A percentile compares a stretch with the other conserved stretches of the same genome.
Conservation (phyloP, 2,329 filamentous ascomycete genomes). For the Ophiostoma australiae region DNA sequence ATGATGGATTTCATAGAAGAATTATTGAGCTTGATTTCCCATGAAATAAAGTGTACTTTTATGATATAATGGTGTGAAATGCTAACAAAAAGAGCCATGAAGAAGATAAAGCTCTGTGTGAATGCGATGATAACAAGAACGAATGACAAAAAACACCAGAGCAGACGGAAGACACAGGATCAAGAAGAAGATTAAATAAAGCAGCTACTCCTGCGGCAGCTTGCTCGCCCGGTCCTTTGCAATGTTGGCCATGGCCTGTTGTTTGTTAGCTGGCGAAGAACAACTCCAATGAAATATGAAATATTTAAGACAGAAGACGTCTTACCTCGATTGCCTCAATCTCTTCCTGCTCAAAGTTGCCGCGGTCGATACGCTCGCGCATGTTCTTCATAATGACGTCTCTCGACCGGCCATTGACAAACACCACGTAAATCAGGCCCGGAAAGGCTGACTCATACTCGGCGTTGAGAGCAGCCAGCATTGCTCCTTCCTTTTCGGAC, state of each 20-base stretch:
- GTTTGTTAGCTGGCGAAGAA: not conserved
- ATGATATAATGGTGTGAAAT: too few species aligned
- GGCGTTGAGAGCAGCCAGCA: conserved; percentile 60
- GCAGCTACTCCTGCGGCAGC: conserved; percentile 34
- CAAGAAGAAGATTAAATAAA: not conserved
- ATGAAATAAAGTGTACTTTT: too few species aligned
- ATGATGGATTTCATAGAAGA: too few species aligned
- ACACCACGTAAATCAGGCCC: conserved; percentile 82
- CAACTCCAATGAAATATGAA: too few species aligned
- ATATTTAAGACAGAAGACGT: not conserved
- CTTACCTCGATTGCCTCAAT: conserved; percentile 66
- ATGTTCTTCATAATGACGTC: conserved; percentile 77
- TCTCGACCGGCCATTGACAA: conserved; percentile 76
- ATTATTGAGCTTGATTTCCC: too few species aligned
- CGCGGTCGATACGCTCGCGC: conserved; percentile 64
- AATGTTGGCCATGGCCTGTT: conserved; percentile 88
- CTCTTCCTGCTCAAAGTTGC: conserved; percentile 63
- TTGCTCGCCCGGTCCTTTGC: conserved; percentile 73
- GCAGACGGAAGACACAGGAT: not conserved
- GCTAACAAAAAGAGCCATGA: too few species aligned
- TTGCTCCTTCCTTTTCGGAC: conserved; percentile 51
- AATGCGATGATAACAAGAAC: not conserved
- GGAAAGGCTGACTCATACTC: conserved; percentile 80
- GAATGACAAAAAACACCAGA: not conserved
- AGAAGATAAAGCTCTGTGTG: too few species aligned